Evolutionary conservation across 73 alveolate genomes (phyloP), one percentile per base, ranked within the genome.

Genomic region (Symbiodinium pilosum): DNA sequence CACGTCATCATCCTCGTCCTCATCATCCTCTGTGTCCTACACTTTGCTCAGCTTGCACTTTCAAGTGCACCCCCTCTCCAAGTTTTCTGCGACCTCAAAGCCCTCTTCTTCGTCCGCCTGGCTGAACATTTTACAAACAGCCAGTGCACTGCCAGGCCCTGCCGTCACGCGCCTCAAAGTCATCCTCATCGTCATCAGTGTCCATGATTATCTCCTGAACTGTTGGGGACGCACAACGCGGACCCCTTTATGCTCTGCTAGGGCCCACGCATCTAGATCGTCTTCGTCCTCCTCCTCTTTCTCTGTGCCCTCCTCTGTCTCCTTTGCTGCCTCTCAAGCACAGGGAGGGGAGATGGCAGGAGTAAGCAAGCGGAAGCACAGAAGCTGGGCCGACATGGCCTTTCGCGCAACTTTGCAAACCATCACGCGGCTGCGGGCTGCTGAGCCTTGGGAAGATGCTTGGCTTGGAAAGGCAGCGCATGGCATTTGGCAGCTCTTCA

Each of bases 131-230:
- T 54, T 54, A n/a, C 73, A 54, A 24, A 3, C 28, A n/a, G 73
- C 73, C 34, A 64, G 30, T 5, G 24, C 81, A 28, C 81, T 14
- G 39, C 81, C 30, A 14, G 81, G 12, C 39, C 30, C 20, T 38
- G 41, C 30, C 81, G 38, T 3, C 38, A 26, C 40, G 34, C 12
- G 81, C 81, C 81, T 64, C 81, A 28, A 64, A 64, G 43, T 88
- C 95, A n/a, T 88, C 95, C 11, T 88, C 95, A 24, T 88, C 95
- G 24, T 88, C 95, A 56, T 87, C 94, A 21, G 69, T 81, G 38
- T 87, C 94, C 94, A 87, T 87, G 39, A 87, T 64, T 41, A 87
- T 68, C 84, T 87, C 81, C 81, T 64, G 81, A 32, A 64, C 59
- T 47, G 59, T 47, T 9, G 21, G 14, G 59, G 59, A 47, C 59